A percentile compares a stretch with the other conserved stretches of the same genome.
These are phyloP conservation scores for Plasmodium fragile DNA, from an alignment of 169 alveolate genomes.

Conservation along the genomic window DNA sequence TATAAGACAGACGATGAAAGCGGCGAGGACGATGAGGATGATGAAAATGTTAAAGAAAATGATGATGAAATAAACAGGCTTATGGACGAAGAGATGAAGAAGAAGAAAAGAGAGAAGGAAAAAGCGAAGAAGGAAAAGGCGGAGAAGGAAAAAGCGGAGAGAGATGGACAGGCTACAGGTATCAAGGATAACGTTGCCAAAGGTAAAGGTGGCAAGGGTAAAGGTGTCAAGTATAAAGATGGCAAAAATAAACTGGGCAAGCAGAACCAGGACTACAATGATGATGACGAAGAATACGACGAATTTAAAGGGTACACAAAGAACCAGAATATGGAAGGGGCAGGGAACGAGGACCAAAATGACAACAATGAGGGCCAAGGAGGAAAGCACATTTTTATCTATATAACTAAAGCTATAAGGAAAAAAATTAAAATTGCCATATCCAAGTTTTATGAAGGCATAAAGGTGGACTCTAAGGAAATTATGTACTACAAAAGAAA, in stretches of 20 bases:
- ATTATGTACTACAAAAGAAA: constrained; percentile 12
- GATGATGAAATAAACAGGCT: neutral
- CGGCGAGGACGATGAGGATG: neutral
- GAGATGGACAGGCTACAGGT: neutral
- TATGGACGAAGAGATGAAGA: neutral
- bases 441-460: neutral
- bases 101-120: neutral
- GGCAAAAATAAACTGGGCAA: neutral
- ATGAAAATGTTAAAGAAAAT: neutral
- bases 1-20: neutral
- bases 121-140: neutral
- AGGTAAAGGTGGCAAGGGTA: neutral
- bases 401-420: neutral
- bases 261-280: neutral
- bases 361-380: neutral
- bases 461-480: constrained; percentile 7
- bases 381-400: neutral
- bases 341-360: neutral
- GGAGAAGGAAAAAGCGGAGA: neutral
- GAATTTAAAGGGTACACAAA: neutral
- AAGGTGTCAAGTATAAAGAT: neutral
- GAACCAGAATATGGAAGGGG: neutral
- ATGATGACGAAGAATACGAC: neutral
- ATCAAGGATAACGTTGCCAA: neutral
- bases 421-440: constrained; percentile 19